Conservation (phyloP, 2,329 filamentous ascomycete genomes). For the Diatrype stigma region DNA sequence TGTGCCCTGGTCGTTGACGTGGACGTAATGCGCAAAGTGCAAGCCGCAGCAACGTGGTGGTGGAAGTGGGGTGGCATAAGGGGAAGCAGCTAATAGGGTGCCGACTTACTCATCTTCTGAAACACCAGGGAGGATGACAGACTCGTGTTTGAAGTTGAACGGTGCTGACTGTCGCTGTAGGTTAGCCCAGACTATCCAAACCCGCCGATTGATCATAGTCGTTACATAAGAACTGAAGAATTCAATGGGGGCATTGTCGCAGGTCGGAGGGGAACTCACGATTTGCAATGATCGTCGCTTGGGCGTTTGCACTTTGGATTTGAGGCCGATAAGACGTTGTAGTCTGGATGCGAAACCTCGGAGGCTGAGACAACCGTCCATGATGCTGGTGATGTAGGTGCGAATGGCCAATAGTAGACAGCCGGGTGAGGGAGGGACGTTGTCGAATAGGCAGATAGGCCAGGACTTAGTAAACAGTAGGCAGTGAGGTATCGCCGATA, state of each 20-base stretch:
- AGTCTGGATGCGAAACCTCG: slow-evolving; percentile 18
- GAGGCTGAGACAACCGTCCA: slow-evolving; percentile 19
- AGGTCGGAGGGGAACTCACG: no score
- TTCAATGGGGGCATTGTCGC: no score
- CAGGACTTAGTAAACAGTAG: not conserved
- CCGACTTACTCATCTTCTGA: slow-evolving; percentile 54
- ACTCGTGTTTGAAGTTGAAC: slow-evolving; percentile 54
- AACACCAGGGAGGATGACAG: slow-evolving; percentile 49
- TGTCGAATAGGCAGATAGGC: not conserved
- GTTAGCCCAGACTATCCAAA: slow-evolving; percentile 18
- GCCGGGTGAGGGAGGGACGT: not conserved
- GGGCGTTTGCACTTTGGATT: slow-evolving; percentile 13
- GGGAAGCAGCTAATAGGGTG: not conserved
- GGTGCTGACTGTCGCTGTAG: slow-evolving; percentile 47
- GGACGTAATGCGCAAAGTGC: slow-evolving; percentile 1
- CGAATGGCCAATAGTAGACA: not conserved
- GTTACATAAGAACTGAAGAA: not conserved
- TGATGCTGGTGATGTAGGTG: slow-evolving; percentile 5
- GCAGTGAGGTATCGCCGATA: not conserved
- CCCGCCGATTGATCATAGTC: not conserved
- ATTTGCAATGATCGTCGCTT: slow-evolving; percentile 24
- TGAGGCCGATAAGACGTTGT: slow-evolving; percentile 19
- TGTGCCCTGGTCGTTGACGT: no score
- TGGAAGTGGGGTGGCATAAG: slow-evolving; percentile 3
- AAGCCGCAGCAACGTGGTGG: no score